Base-by-base conservation (phyloP, 164 flowering plant species). In the Brasenia schreberi region DNA sequence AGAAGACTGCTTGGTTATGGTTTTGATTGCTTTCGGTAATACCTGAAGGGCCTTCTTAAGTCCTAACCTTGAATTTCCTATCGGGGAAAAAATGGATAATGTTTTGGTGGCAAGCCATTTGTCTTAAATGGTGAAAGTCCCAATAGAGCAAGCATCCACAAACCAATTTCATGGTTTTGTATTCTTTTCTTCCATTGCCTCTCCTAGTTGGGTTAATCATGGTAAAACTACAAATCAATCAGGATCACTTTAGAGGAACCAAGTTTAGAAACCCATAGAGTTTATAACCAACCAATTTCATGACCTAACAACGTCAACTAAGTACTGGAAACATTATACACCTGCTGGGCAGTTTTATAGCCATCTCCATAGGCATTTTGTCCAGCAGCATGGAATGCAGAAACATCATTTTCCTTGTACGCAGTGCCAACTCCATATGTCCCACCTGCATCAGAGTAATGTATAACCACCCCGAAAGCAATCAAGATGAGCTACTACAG, bases 341-440 rank as follows among this genome's bases (percentile, higher is more conserved):
- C 98, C 96, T 87, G 95, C 43, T 61, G 63, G 18, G 82, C 71
- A 74, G 69, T 76, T 67, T 79, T 76, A 70, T 83, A 88, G 59
- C 85, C 77, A 72, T 85, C 91, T 70, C 78, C 87, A 76, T 77
- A 85, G 19, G 83, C 64, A 80, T 71, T 81, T 71, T 82, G 85
- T 43, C 78, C 86, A 4, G 72, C 65, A 65, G 82, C 65, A 68
- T 80, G 80, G 64, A 72, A 77, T 18, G 75, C 82, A 67, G 79
- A 70, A 44, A 80, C 79, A 63, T 81, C 86, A 63, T 62, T 79
- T 59, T 82, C 95, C 68, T 76, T 82, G 73, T 83, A 81, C 39
- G 82, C 84, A 64, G 82, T 63, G 49, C 79, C 18, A 39, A 75
- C 78, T 72, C 85, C 82, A 76, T 88, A 86, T 43, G 86, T 78